Conservation (phyloP, 2,329 filamentous ascomycete species). For the Gnomoniopsis smithogilvyi region DNA sequence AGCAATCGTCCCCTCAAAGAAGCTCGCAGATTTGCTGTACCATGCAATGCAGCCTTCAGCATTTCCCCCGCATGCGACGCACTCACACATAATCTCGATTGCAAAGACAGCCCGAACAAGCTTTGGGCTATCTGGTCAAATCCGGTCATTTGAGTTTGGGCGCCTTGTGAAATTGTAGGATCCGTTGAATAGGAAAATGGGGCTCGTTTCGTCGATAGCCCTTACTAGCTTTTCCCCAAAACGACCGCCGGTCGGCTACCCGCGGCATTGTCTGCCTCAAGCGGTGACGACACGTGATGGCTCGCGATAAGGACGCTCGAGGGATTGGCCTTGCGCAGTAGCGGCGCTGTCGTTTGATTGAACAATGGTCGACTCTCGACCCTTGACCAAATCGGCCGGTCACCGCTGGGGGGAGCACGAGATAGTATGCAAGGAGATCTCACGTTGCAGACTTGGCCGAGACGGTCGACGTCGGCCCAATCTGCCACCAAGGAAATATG, state of each 20-base stretch:
- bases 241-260: constrained; percentile 10
- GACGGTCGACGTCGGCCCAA: constrained; percentile 3
- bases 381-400: neutral
- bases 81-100: neutral
- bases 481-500: neutral
- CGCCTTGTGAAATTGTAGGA: neutral
- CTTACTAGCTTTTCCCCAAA: neutral
- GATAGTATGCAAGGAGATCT: neutral
- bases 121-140: too few species aligned
- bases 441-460: neutral
- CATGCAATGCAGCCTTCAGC: neutral
- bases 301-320: constrained; percentile 14
- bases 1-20: neutral
- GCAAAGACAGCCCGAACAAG: too few species aligned
- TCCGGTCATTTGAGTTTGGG: constrained; percentile 6
- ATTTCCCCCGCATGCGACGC: neutral
- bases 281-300: constrained; percentile 1
- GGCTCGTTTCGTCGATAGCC: constrained; percentile 12
- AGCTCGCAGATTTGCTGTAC: neutral
- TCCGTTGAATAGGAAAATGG: constrained; percentile 1
- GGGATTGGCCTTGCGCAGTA: constrained; percentile 14
- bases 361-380: constrained; percentile 6
- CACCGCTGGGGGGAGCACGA: constrained; percentile 1
- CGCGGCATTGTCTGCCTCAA: constrained; percentile 10
- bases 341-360: constrained; percentile 5